A percentile compares a stretch with the other conserved stretches of the same genome.
Evolutionary conservation across 805 yeast genomes (phyloP).

Genomic region (Hanseniaspora vineae): DNA sequence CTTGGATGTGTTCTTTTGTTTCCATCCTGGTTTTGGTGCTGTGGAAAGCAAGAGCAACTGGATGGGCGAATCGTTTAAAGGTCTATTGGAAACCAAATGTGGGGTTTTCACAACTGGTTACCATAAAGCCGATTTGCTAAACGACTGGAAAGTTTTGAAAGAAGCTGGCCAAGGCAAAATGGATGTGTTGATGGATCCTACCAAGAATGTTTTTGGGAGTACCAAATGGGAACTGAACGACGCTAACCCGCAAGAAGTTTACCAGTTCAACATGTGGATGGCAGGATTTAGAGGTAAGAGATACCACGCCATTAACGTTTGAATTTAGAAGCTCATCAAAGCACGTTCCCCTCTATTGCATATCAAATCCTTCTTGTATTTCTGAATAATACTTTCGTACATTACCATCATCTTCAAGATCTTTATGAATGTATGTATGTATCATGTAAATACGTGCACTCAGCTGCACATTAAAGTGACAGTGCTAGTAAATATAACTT

Average conservation of each 20-base stretch:
- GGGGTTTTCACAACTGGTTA: constrained; percentile 84
- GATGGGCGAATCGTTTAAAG: constrained; percentile 84
- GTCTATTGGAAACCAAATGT: constrained; percentile 85
- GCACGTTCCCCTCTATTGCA: too few species aligned
- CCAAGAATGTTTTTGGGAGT: constrained; percentile 63
- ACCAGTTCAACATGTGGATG: constrained; percentile 78
- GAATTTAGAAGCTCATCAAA: constrained; percentile 1
- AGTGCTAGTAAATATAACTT: not conserved
- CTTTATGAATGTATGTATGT: not conserved
- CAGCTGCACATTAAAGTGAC: not conserved
- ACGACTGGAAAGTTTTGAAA: constrained; percentile 62
- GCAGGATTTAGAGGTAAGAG: constrained; percentile 95
- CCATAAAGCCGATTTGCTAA: constrained; percentile 55
- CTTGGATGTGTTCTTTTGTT: constrained; percentile 79
- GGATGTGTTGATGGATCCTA: constrained; percentile 68
- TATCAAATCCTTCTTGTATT: too few species aligned
- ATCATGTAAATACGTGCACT: not conserved
- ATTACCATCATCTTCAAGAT: not conserved
- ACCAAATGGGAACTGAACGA: constrained; percentile 94
- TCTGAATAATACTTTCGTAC: too few species aligned
- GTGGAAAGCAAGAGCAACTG: constrained; percentile 70
- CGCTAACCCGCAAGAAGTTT: constrained; percentile 81
- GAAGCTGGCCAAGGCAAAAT: constrained; percentile 58
- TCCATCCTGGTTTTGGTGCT: constrained; percentile 90
- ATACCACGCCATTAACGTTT: constrained; percentile 61